Evolutionary conservation across 371 early-diverging fungal genomes (phyloP).

Genomic region (Syncephalastrum sp.): DNA sequence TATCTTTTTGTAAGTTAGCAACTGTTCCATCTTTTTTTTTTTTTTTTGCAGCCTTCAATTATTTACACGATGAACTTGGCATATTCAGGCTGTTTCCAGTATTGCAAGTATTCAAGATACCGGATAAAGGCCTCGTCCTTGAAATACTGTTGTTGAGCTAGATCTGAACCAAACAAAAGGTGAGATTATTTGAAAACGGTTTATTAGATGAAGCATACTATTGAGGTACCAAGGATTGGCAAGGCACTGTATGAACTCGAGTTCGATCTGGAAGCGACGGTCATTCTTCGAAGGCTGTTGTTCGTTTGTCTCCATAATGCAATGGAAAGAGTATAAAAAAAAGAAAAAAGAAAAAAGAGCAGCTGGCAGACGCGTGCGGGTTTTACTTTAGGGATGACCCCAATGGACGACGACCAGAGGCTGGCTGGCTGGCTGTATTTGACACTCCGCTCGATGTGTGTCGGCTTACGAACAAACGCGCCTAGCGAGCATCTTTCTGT

Average conservation of each 20-base stretch:
- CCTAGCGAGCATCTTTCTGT: too few species aligned
- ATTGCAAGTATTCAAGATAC: constrained; percentile 87
- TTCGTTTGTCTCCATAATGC: too few species aligned
- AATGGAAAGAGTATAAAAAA: too few species aligned
- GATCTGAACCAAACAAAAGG: constrained; percentile 45
- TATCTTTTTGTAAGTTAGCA: constrained; percentile 52
- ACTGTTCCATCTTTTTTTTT: neutral
- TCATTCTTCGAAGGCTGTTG: constrained; percentile 3
- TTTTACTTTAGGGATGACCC: too few species aligned
- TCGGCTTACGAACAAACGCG: too few species aligned
- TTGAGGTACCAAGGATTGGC: constrained; percentile 95
- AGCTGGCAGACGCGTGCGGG: too few species aligned
- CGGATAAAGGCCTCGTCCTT: constrained; percentile 79
- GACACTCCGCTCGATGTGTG: too few species aligned
- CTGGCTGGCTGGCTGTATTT: too few species aligned
- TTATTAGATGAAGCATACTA: constrained; percentile 44
- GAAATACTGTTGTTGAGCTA: constrained; percentile 89
- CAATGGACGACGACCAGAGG: too few species aligned
- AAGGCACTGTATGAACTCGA: constrained; percentile 93
- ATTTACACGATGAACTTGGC: constrained; percentile 82
- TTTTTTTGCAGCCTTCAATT: neutral
- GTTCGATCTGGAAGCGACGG: constrained; percentile 75
- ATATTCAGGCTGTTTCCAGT: constrained; percentile 90
- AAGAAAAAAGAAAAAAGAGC: too few species aligned
- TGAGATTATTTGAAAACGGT: neutral